Conservation (phyloP, 768 basidiomycete genomes). For the Collybia mongolica region DNA sequence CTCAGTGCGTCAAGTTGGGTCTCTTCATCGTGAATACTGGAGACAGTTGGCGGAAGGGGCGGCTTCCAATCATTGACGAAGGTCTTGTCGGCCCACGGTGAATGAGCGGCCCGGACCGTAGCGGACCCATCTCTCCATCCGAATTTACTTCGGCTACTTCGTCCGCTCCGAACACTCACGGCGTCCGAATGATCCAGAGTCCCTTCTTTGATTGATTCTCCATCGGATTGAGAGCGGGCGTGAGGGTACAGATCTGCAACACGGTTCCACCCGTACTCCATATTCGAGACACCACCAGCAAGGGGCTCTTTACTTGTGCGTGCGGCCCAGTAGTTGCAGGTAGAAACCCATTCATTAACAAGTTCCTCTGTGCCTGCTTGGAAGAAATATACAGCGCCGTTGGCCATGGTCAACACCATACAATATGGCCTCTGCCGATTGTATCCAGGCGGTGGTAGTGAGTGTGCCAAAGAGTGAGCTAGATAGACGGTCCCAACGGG, state of each 20-base stretch:
- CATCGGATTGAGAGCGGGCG: conserved; percentile 56
- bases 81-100: conserved; percentile 76
- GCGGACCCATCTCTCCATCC: conserved; percentile 66
- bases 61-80: conserved; percentile 94
- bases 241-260: conserved; percentile 54
- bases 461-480: conserved; percentile 84
- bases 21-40: conserved; percentile 91
- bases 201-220: conserved; percentile 42
- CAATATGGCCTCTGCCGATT: conserved; percentile 88
- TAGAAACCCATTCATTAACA: conserved; percentile 98
- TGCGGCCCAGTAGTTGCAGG: conserved; percentile 99
- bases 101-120: conserved; percentile 62
- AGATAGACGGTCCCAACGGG: conserved; percentile 81
- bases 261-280: conserved; percentile 99
- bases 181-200: conserved; percentile 53
- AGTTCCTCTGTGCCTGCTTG: conserved; percentile 98
- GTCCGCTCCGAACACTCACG: conserved; percentile 72
- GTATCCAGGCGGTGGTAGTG: conserved; percentile 90
- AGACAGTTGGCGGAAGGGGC: conserved; percentile 78
- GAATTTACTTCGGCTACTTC: conserved; percentile 73
- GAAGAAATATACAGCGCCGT: conserved; percentile 94
- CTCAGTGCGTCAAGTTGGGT: conserved; percentile 85
- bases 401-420: conserved; percentile 88
- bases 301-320: conserved; percentile 94
- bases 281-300: conserved; percentile 94